Evolutionary conservation across 805 yeast genomes (phyloP).

Genomic region (Teunomyces pallodes): DNA sequence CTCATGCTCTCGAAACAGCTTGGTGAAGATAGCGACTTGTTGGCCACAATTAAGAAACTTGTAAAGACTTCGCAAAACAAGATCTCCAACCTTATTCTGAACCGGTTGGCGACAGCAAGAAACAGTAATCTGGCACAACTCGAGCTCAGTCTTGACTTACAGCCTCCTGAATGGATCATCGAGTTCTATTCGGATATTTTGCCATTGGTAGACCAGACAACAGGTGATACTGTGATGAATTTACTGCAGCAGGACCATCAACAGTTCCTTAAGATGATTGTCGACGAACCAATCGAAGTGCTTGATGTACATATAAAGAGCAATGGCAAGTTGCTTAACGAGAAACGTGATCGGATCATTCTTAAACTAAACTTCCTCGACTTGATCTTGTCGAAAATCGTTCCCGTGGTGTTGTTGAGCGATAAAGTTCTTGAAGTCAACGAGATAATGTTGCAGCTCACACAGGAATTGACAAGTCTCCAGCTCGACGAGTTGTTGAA

Average conservation of each 20-base stretch:
- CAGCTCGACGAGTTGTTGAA: slow-evolving; percentile 50
- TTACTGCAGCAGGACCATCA: slow-evolving; percentile 33
- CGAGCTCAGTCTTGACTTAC: slow-evolving; percentile 52
- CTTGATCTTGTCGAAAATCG: slow-evolving; percentile 51
- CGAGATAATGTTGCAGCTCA: slow-evolving; percentile 30
- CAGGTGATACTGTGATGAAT: slow-evolving; percentile 40
- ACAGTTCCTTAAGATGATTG: slow-evolving; percentile 38
- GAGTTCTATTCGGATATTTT: slow-evolving; percentile 62
- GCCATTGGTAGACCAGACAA: slow-evolving; percentile 49
- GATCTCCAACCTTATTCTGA: slow-evolving; percentile 23
- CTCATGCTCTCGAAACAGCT: slow-evolving; percentile 60
- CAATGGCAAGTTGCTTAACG: slow-evolving; percentile 21
- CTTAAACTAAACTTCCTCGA: slow-evolving; percentile 61
- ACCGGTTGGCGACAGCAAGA: slow-evolving; percentile 30
- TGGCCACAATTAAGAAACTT: slow-evolving; percentile 22
- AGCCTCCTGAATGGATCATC: slow-evolving; percentile 82
- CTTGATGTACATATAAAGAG: slow-evolving; percentile 31
- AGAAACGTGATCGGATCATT: slow-evolving; percentile 37
- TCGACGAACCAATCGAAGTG: slow-evolving; percentile 47
- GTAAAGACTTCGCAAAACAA: slow-evolving; percentile 26
- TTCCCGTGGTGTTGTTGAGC: slow-evolving; percentile 42
- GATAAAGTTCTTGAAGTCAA: slow-evolving; percentile 35
- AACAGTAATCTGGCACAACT: slow-evolving; percentile 39
- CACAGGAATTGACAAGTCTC: slow-evolving; percentile 38
- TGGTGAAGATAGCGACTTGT: slow-evolving; percentile 15